These are phyloP conservation scores for Fusarium piperis DNA, from an alignment of 2,329 filamentous ascomycete genomes.

Conservation along the genomic window DNA sequence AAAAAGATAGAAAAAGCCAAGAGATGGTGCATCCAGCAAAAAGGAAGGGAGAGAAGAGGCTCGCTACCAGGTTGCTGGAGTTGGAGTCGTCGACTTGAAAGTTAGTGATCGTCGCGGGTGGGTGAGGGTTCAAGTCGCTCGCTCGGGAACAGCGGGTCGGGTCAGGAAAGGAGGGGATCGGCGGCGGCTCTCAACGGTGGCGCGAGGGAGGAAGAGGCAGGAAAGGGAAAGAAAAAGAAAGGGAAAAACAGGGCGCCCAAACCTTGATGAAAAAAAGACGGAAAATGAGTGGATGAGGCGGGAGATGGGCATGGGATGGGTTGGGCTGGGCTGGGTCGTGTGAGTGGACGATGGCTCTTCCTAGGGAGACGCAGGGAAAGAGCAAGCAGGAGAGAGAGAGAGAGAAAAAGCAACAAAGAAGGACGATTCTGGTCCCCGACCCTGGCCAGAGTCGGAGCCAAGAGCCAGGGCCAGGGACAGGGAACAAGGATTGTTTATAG, in stretches of 20 bases:
- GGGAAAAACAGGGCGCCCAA: slow-evolving; percentile 17
- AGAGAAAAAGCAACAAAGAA: neutral
- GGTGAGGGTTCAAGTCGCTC: slow-evolving; percentile 12
- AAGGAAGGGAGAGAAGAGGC: slow-evolving; percentile 1
- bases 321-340: neutral
- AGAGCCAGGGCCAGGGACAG: slow-evolving; percentile 1
- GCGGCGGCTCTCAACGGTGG: slow-evolving; percentile 35
- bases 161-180: slow-evolving; percentile 37
- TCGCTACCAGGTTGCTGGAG: neutral
- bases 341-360: neutral
- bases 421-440: slow-evolving; percentile 7
- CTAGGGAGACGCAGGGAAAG: neutral
- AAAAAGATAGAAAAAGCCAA: slow-evolving; percentile 1
- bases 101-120: slow-evolving; percentile 31
- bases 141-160: slow-evolving; percentile 19
- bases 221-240: slow-evolving; percentile 23
- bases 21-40: neutral
- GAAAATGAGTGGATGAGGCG: slow-evolving; percentile 19
- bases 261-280: slow-evolving; percentile 19
- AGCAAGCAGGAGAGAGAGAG: neutral
- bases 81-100: neutral
- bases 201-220: slow-evolving; percentile 7
- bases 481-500: neutral
- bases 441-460: neutral
- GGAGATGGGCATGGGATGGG: slow-evolving; percentile 7